phyloP scores from a whole-genome alignment of 371 early-diverging fungal genomes.

The Mucor irregularis region DNA sequence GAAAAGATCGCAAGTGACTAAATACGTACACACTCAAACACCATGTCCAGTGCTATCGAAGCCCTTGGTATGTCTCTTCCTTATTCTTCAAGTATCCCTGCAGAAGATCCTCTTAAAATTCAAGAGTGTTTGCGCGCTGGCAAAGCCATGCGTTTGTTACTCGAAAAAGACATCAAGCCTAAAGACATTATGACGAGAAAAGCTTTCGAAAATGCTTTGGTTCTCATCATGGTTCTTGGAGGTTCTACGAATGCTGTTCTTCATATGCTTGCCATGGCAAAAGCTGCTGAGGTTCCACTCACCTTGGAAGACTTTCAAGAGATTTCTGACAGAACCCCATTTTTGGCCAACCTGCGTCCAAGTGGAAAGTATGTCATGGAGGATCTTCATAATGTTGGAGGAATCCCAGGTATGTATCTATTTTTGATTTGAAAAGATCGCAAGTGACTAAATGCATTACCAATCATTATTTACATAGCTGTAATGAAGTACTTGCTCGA shows the following conservation, averaged over 20 bases:
- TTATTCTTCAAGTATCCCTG: slow-evolving; percentile 89
- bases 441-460: no score
- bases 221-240: slow-evolving; percentile 87
- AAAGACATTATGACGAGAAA: slow-evolving; percentile 93
- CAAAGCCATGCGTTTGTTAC: slow-evolving; percentile 75
- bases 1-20: no score
- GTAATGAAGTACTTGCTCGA: slow-evolving; percentile 80
- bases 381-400: slow-evolving; percentile 78
- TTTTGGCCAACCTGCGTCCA: slow-evolving; percentile 95
- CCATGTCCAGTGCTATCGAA: slow-evolving; percentile 96
- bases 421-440: no score
- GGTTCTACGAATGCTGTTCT: slow-evolving; percentile 97
- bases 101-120: slow-evolving; percentile 79
- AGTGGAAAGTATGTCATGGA: slow-evolving; percentile 86
- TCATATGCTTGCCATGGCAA: slow-evolving; percentile 93
- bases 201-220: slow-evolving; percentile 95
- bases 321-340: slow-evolving; percentile 84
- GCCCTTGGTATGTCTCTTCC: slow-evolving; percentile 95
- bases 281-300: slow-evolving; percentile 75
- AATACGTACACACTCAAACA: no score
- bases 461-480: no score
- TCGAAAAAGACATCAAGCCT: slow-evolving; percentile 91
- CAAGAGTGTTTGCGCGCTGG: slow-evolving; percentile 89
- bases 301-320: slow-evolving; percentile 93
- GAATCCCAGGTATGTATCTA: no score